These are phyloP conservation scores for Epichloe gansuensis DNA, from an alignment of 2,329 filamentous ascomycete genomes.

Conservation along the genomic window DNA sequence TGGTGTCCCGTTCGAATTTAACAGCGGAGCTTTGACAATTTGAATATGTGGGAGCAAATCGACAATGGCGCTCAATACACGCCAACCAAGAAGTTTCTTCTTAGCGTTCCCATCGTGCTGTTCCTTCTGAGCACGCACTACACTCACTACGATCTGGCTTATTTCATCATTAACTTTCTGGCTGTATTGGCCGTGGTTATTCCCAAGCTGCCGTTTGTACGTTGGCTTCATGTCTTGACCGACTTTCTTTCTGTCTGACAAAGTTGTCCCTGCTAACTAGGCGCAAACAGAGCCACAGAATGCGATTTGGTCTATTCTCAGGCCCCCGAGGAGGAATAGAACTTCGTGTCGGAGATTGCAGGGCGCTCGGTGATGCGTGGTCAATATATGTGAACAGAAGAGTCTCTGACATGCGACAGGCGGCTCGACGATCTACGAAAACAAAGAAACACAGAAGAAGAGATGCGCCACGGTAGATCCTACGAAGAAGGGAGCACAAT, in stretches of 20 bases:
- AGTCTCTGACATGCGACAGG: not conserved
- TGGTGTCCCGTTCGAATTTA: conserved; percentile 97
- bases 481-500: conserved; percentile 13
- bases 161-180: conserved; percentile 94
- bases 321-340: conserved; percentile 47
- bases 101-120: conserved; percentile 84
- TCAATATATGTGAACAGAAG: not conserved
- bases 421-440: not conserved
- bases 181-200: conserved; percentile 88
- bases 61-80: conserved; percentile 99
- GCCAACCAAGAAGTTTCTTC: conserved; percentile 93
- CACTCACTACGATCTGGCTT: conserved; percentile 93
- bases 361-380: conserved; percentile 1
- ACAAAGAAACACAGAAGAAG: conserved; percentile 5
- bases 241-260: not conserved
- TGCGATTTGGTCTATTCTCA: conserved; percentile 65
- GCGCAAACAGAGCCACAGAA: conserved; percentile 54
- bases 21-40: conserved; percentile 92
- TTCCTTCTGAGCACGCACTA: conserved; percentile 98
- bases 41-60: conserved; percentile 99
- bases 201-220: conserved; percentile 87
- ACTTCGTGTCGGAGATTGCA: conserved; percentile 3
- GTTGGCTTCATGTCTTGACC: conserved; percentile 24
- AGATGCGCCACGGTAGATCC: not conserved
- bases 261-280: conserved; percentile 13